phyloP scores from a whole-genome alignment of 2,329 filamentous ascomycete genomes.

The Ramularia collo-cygni region DNA sequence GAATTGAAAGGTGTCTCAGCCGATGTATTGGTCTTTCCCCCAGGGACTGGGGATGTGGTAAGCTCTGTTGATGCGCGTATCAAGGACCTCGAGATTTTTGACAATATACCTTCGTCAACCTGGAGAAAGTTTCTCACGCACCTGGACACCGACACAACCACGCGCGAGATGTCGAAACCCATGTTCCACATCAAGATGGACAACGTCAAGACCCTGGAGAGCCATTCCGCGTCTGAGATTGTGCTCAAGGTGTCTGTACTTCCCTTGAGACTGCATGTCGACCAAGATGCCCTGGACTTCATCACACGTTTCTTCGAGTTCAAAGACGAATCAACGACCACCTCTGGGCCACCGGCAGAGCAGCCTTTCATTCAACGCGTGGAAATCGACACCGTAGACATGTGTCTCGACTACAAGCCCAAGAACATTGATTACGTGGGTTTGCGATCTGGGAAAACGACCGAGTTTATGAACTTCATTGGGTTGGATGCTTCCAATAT shows the following conservation, averaged over 20 bases:
- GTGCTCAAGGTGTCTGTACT: conserved; percentile 64
- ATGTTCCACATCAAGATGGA: conserved; percentile 88
- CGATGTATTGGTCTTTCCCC: conserved; percentile 75
- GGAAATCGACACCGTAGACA: conserved; percentile 73
- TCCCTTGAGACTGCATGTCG: conserved; percentile 84
- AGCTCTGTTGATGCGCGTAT: conserved; percentile 82
- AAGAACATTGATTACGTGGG: conserved; percentile 96
- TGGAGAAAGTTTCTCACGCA: conserved; percentile 99
- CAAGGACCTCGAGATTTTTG: conserved; percentile 79
- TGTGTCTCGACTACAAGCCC: conserved; percentile 94
- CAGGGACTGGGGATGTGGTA: conserved; percentile 70
- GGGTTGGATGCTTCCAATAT: conserved; percentile 84
- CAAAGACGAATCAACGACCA: conserved; percentile 64
- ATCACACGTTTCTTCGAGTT: conserved; percentile 97
- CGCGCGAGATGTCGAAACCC: conserved; percentile 70
- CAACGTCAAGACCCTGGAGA: conserved; percentile 77
- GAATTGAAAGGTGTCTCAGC: conserved; percentile 79
- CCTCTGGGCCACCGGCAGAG: conserved; percentile 45
- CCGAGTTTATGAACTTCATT: conserved; percentile 98
- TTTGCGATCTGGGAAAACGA: conserved; percentile 84
- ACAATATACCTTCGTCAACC: conserved; percentile 88
- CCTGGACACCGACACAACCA: conserved; percentile 73
- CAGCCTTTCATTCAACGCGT: conserved; percentile 72
- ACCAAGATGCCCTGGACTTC: conserved; percentile 95
- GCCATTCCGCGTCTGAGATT: conserved; percentile 82